Base-by-base conservation (phyloP, 75 land plant genomes). In the Pinus tabuliformis region DNA sequence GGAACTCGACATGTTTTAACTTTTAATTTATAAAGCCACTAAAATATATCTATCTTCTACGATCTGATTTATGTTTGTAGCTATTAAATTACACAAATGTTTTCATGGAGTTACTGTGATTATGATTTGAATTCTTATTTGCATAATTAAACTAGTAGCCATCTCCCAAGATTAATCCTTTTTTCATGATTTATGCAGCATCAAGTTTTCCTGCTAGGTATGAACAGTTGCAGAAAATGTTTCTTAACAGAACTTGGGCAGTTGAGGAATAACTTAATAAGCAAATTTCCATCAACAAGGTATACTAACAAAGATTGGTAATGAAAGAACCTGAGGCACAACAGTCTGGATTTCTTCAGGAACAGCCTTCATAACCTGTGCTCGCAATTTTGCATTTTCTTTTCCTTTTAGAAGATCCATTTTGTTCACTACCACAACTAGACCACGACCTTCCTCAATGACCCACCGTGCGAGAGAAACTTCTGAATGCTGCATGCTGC, bases 361-460 rank as follows among this genome's bases (percentile, higher is more conserved):
- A 72, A 97, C 98, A 54, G 90, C 90, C 54, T 89, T 76, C 83
- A 86, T 85, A 81, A 97, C 93, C 60, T 85, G 82, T 65, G 86
- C 81, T 74, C 85, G 80, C 21, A 89, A 72, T 24, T 86, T 76
- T 13, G 89, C 82, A 74, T 89, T 86, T 42, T 83, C 64, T 62
- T 84, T 92, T 37, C 93, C 93, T 70, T 83, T 86, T 20, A 97
- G 78, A 74, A 95, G 88, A 85, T 97, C 99, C 95, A 97, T 97
- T 83, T 97, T 97, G 79, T 97, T 97, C 64, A 97, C 99, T 59
- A 97, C 87, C 12, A 97, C 88, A 45, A 97, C 89, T 42, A 97
- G 82, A 66, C 90, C 96, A 56, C 99, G 93, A 22, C 99, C 99
- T 85, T 97, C 99, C 77, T 97, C 95, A 16, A 91, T 84, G 21